These are phyloP conservation scores for Fusarium sarcochroum DNA, from an alignment of 2,329 filamentous ascomycete genomes.

Conservation along the genomic window DNA sequence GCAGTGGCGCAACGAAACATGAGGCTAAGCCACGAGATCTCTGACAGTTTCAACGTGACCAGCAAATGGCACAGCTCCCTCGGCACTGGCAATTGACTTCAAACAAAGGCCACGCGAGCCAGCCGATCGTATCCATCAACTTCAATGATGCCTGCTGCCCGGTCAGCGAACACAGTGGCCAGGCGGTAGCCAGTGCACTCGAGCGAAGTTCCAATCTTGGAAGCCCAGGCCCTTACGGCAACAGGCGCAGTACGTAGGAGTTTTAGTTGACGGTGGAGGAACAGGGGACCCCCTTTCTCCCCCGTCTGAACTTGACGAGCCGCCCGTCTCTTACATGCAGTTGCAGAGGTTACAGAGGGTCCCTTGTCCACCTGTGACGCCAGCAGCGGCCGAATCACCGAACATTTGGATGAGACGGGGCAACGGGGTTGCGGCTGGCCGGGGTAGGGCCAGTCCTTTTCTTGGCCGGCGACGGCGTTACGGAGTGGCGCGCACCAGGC, in stretches of 20 bases:
- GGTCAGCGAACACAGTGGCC: conserved; percentile 30
- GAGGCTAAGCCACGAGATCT: conserved; percentile 32
- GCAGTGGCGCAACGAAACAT: conserved; percentile 23
- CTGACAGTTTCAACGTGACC: conserved; percentile 23
- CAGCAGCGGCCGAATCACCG: conserved; percentile 45
- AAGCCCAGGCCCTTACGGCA: conserved; percentile 10
- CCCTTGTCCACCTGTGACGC: conserved; percentile 48
- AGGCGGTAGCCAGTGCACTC: conserved; percentile 35
- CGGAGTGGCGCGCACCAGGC: conserved; percentile 27
- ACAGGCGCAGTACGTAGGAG: conserved; percentile 33
- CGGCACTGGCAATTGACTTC: conserved; percentile 19
- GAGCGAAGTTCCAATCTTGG: background rate
- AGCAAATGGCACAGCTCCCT: conserved; percentile 6
- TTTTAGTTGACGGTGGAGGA: conserved; percentile 40
- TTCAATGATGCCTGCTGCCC: conserved; percentile 32
- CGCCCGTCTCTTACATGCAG: conserved; percentile 34
- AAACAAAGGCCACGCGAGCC: conserved; percentile 44
- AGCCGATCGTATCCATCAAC: conserved; percentile 32
- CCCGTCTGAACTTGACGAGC: conserved; percentile 26
- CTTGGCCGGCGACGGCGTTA: conserved; percentile 19
- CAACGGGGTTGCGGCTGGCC: conserved; percentile 31
- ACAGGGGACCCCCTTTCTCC: conserved; percentile 23
- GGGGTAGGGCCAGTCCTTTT: conserved; percentile 29
- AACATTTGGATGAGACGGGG: conserved; percentile 41
- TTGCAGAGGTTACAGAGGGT: conserved; percentile 35